Base-by-base conservation (phyloP, 1,284 basidiomycete genomes). In the Ceratobasidium sp. region DNA sequence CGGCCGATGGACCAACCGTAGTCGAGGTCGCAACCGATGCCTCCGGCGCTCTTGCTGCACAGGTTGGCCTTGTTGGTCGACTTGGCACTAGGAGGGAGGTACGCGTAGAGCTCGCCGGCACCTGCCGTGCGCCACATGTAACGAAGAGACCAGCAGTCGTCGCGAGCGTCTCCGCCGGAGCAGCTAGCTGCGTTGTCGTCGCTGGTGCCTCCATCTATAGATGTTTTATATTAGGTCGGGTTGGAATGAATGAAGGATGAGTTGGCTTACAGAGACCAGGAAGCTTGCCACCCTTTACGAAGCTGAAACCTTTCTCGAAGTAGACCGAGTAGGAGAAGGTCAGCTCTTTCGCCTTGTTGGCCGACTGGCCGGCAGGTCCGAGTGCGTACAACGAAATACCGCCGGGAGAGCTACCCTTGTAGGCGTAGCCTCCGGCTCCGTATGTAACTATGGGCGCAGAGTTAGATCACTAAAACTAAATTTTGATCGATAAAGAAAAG, bases 361-460 rank as follows among this genome's bases (percentile, higher is more conserved):
- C 40, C 10, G 60, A 61, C 60, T 75, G 72, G 72, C 39, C 55
- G 60, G 61, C 1, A 0, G 91, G 89, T 0, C 91, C 91, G 66
- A 83, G 83, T 5, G 91, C 80, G 82, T 92, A 91, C 82, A 92
- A 91, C 0, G 90, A 88, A 78, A 92, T 90, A 0, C 91, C 91
- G 3, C 91, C 91, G 28, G 42, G 72, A 55, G 72, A 56, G 78
- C 78, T 15, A 23, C 40, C 40, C 42, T 58, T 44, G 81, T 81
- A 26, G 49, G 79, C 1, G 83, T 87, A 12, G 85, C 90, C 91
- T 1, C 91, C 90, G 71, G 87, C 83, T 0, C 89, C 88, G 81
- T 90, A 93, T 6, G 71, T 26, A 58, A 73, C 71, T 73, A 33
- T 0, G 1, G 40, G 12, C 13, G 9, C 56, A 18, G 53, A 33